Conservation (phyloP, 805 yeast genomes). For the Wickerhamiella lipophila region DNA sequence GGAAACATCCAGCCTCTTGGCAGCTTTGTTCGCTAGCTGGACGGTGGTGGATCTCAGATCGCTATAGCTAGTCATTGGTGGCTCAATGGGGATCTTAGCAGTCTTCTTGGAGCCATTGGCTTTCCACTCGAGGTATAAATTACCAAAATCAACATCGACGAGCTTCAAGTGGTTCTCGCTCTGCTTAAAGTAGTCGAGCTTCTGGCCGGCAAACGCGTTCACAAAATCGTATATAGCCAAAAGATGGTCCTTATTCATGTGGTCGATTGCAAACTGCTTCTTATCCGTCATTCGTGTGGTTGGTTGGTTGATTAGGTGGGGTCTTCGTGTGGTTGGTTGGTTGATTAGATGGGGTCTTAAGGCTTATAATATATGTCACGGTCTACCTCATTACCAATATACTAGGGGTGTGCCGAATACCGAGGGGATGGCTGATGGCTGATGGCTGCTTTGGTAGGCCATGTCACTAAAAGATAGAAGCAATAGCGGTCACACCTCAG, state of each 20-base stretch:
- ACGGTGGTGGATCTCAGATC: background rate
- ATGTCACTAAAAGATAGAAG: too few species aligned
- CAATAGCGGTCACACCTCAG: too few species aligned
- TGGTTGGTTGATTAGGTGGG: too few species aligned
- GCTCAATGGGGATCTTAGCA: background rate
- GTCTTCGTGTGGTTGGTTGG: too few species aligned
- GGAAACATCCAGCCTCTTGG: conserved; percentile 3
- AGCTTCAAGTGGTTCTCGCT: background rate
- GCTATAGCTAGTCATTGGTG: background rate
- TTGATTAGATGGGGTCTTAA: too few species aligned
- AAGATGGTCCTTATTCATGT: conserved; percentile 10
- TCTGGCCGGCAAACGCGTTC: conserved; percentile 5
- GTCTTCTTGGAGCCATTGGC: background rate
- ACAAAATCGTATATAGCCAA: conserved; percentile 8
- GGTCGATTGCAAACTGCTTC: conserved; percentile 8
- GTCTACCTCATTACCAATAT: too few species aligned
- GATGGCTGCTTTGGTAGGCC: too few species aligned
- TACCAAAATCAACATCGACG: background rate
- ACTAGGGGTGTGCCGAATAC: too few species aligned
- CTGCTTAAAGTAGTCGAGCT: conserved; percentile 5
- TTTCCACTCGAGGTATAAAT: conserved; percentile 3
- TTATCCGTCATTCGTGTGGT: background rate
- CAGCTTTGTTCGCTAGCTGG: conserved; percentile 3
- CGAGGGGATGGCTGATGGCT: too few species aligned
- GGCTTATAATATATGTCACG: too few species aligned